These are phyloP conservation scores for Cercospora sesami DNA, from an alignment of 2,329 filamentous ascomycete genomes.

Conservation along the genomic window DNA sequence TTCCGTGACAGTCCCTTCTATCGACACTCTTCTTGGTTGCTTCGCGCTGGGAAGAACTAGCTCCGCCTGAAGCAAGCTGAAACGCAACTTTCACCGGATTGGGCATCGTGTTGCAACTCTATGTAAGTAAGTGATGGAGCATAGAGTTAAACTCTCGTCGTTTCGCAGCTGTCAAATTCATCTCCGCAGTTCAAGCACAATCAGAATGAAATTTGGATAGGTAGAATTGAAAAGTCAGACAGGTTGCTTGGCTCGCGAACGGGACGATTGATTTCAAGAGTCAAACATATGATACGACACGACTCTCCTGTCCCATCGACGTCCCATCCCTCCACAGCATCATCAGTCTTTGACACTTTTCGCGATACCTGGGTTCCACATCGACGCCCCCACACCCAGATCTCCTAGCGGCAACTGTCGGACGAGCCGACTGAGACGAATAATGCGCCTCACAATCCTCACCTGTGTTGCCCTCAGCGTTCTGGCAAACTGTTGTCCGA, in stretches of 20 bases:
- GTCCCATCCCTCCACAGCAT: neutral
- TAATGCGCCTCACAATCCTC: conserved; percentile 5
- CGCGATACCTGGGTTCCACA: neutral
- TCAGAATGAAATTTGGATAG: neutral
- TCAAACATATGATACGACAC: neutral
- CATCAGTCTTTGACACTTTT: neutral
- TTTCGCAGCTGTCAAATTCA: neutral
- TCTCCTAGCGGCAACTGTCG: neutral
- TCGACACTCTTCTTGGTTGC: neutral
- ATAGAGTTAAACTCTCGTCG: neutral
- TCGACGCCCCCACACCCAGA: neutral
- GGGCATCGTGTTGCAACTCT: neutral
- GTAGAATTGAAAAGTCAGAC: neutral
- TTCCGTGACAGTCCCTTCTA: neutral
- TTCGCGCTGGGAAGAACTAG: neutral
- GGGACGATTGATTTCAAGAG: neutral
- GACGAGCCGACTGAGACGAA: neutral
- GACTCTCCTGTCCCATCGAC: neutral
- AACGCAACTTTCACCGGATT: neutral
- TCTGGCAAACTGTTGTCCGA: conserved; percentile 2
- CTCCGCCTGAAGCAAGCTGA: neutral
- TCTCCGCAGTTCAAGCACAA: neutral
- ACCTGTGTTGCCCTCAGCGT: neutral
- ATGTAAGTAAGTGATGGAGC: neutral
- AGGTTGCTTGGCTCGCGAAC: neutral